Conservation (phyloP, 2,329 filamentous ascomycete species). For the Curvularia hawaiiensis region DNA sequence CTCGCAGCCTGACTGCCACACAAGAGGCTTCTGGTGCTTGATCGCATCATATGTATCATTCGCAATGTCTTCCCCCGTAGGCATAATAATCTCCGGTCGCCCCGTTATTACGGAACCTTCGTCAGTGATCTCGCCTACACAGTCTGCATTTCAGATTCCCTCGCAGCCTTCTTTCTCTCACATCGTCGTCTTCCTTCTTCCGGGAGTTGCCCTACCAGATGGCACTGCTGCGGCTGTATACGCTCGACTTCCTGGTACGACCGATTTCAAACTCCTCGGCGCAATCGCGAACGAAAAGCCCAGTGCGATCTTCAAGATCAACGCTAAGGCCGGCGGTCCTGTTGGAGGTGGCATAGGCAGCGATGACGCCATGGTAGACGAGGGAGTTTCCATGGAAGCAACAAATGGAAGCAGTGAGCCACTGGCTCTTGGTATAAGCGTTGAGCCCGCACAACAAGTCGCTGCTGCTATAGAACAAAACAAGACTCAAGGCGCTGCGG, state of each 20-base stretch:
- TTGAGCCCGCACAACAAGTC: slow-evolving; percentile 78
- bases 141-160: slow-evolving; percentile 72
- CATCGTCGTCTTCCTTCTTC: slow-evolving; percentile 87
- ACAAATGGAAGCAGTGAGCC: slow-evolving; percentile 17
- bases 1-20: slow-evolving; percentile 8
- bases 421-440: slow-evolving; percentile 77
- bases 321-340: slow-evolving; percentile 44
- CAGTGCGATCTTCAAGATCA: slow-evolving; percentile 86
- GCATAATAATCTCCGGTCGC: slow-evolving; percentile 64
- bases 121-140: slow-evolving; percentile 60
- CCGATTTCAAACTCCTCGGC: slow-evolving; percentile 82
- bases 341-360: slow-evolving; percentile 49
- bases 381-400: slow-evolving; percentile 29
- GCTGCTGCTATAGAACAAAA: slow-evolving; percentile 69
- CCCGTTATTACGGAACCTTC: slow-evolving; percentile 63
- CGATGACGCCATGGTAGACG: slow-evolving; percentile 56
- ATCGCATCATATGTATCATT: neutral
- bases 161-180: slow-evolving; percentile 66
- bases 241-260: slow-evolving; percentile 67
- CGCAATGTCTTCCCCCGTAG: slow-evolving; percentile 58
- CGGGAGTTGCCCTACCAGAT: slow-evolving; percentile 72
- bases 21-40: neutral
- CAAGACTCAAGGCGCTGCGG: slow-evolving; percentile 49
- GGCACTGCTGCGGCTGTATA: slow-evolving; percentile 89
- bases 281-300: slow-evolving; percentile 90